phyloP scores from a whole-genome alignment of 2,329 filamentous ascomycete genomes.

The Huntiella savannae region DNA sequence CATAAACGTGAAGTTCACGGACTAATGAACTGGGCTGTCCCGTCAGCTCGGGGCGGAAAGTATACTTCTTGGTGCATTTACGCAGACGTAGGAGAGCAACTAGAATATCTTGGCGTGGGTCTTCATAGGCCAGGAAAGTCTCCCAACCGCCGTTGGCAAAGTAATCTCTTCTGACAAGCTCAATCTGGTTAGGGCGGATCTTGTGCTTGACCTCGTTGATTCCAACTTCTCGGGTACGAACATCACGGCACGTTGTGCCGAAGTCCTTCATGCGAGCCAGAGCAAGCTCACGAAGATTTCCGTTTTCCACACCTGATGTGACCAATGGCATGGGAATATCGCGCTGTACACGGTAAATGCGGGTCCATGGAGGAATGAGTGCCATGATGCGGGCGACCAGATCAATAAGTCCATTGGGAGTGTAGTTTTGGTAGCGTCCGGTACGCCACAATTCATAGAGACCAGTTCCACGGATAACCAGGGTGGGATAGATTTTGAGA shows the following conservation, averaged over 20 bases:
- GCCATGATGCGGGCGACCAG: slow-evolving; percentile 91
- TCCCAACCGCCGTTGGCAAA: slow-evolving; percentile 94
- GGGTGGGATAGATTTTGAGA: slow-evolving; percentile 91
- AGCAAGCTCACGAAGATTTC: slow-evolving; percentile 82
- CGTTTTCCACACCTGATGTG: slow-evolving; percentile 96
- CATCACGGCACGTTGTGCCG: slow-evolving; percentile 88
- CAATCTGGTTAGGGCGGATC: slow-evolving; percentile 87
- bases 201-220: slow-evolving; percentile 99
- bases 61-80: slow-evolving; percentile 82
- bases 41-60: slow-evolving; percentile 71
- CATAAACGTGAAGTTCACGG: slow-evolving; percentile 89
- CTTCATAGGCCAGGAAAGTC: slow-evolving; percentile 93
- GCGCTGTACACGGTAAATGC: slow-evolving; percentile 94
- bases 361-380: slow-evolving; percentile 88
- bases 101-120: slow-evolving; percentile 94
- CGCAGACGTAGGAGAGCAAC: slow-evolving; percentile 76
- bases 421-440: slow-evolving; percentile 95
- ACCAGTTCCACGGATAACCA: slow-evolving; percentile 90
- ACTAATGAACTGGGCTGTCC: slow-evolving; percentile 83
- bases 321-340: slow-evolving; percentile 99
- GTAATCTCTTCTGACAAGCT: slow-evolving; percentile 87
- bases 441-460: slow-evolving; percentile 96
- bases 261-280: slow-evolving; percentile 98
- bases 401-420: slow-evolving; percentile 87
- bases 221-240: slow-evolving; percentile 87